Evolutionary conservation across 371 early-diverging fungal genomes (phyloP), one percentile per base, ranked within the genome.

Genomic region (Entomophthora muscae): DNA sequence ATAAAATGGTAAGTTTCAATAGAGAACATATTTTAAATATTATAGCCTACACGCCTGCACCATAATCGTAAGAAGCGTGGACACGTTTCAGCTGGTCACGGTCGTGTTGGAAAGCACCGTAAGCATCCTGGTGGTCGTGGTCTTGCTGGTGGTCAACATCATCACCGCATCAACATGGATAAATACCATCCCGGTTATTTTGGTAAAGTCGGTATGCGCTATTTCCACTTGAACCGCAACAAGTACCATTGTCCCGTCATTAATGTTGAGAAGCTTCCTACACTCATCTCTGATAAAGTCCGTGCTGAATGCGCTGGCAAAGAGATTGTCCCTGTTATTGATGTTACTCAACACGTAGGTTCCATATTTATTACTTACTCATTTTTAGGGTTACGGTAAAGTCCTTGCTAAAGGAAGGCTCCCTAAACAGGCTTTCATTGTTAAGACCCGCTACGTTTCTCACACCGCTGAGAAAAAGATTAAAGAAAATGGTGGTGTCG

Each of bases 81-180:
- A 70, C 89, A 91, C 84, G 91, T 91, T 72, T 88, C 88, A 63
- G 89, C 88, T 82, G 91, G 91, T 80, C 90, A 91, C 84, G 91
- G 91, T 82, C 88, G 91, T 78, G 78, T 90, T 72, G 87, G 76
- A 75, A 99, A 99, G 89, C 99, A 99, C 90, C 87, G 99, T 75
- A 99, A 99, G 87, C 99, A 99, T 79, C 95, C 99, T 72, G 98
- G 99, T 77, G 99, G 99, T 88, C 89, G 99, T 78, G 99, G 99
- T 93, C 83, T 92, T 75, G 98, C 98, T 80, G 98, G 99, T 90
- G 99, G 98, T 84, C 86, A 90, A 77, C 96, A 96, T 80, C 99
- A 99, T 79, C 97, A 98, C 89, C 90, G 98, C 71, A 98, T 94
- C 82, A 93, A 94, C 84, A 94, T 98, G 89, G 95, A 97, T 81